Percentiles rank a stretch among this genome's conserved stretches.
Conservation (phyloP, 352 stramenopile species). For the Phytophthora quininea region DNA sequence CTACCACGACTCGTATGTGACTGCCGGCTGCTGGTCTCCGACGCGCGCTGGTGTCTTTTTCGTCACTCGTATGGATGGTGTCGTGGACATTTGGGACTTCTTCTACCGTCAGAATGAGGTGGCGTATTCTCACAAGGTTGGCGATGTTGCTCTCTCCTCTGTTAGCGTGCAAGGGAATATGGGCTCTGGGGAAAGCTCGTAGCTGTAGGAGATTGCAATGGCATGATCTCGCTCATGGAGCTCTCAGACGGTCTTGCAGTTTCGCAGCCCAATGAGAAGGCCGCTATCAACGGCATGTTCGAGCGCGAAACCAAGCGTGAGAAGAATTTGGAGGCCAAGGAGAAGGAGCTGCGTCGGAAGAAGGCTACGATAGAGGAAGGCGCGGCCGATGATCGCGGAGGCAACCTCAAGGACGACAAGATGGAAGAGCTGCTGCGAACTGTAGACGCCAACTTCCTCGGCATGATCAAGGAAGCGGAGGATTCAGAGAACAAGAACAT, state of each 20-base stretch:
- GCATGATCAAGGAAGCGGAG: slow-evolving; percentile 96
- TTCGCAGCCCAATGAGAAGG: slow-evolving; percentile 94
- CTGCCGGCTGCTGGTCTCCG: slow-evolving; percentile 95
- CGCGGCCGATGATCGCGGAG: slow-evolving; percentile 65
- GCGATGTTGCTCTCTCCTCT: slow-evolving; percentile 89
- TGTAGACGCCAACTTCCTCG: slow-evolving; percentile 94
- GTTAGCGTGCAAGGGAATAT: slow-evolving; percentile 94
- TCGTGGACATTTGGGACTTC: slow-evolving; percentile 98
- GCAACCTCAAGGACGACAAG: slow-evolving; percentile 88
- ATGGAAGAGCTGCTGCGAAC: slow-evolving; percentile 94
- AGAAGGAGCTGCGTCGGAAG: slow-evolving; percentile 88
- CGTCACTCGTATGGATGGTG: slow-evolving; percentile 95
- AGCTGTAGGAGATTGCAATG: slow-evolving; percentile 94
- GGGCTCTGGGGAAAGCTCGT: slow-evolving; percentile 92
- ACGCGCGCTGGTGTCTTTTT: slow-evolving; percentile 97
- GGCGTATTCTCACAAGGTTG: slow-evolving; percentile 97
- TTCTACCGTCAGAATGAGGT: slow-evolving; percentile 98
- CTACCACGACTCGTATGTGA: slow-evolving; percentile 97
- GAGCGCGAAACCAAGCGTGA: slow-evolving; percentile 97
- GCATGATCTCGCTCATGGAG: slow-evolving; percentile 97
- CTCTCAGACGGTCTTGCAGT: slow-evolving; percentile 93
- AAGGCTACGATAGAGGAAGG: slow-evolving; percentile 86
- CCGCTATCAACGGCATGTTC: slow-evolving; percentile 95
- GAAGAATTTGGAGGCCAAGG: slow-evolving; percentile 93
- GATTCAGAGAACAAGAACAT: slow-evolving; percentile 92